A percentile compares a stretch with the other conserved stretches of the same genome.
Conservation (phyloP, 208 protist species). For the Novymonas esmeraldas region DNA sequence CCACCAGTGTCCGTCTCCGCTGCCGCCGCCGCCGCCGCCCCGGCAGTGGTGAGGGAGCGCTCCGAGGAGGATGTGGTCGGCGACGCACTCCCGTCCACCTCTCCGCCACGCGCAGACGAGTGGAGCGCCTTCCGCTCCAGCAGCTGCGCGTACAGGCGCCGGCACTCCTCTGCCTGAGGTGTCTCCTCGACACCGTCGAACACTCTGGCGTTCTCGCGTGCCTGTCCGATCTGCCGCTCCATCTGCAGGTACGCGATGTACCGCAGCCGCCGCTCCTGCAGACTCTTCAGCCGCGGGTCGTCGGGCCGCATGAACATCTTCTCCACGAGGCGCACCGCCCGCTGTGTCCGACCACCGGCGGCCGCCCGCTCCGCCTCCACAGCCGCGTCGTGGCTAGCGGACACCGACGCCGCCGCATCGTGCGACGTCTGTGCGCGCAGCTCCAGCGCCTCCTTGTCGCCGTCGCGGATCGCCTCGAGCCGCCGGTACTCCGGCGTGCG, state of each 20-base stretch:
- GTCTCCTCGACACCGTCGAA: constrained; percentile 69
- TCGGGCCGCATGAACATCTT: constrained; percentile 85
- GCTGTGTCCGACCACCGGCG: constrained; percentile 38
- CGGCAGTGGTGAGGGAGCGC: no score
- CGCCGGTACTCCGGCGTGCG: constrained; percentile 73
- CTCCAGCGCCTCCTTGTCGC: constrained; percentile 41
- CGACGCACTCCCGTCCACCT: background rate
- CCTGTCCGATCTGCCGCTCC: constrained; percentile 80
- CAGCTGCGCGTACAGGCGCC: constrained; percentile 52
- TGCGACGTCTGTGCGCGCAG: constrained; percentile 21
- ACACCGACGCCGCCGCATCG: constrained; percentile 2
- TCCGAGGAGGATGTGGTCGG: background rate
- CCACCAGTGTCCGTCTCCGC: background rate
- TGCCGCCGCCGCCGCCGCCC: no score
- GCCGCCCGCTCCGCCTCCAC: constrained; percentile 32
- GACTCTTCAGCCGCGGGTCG: constrained; percentile 58
- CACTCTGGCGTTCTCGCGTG: constrained; percentile 65
- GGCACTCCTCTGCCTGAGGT: constrained; percentile 57
- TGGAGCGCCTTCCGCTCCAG: constrained; percentile 37
- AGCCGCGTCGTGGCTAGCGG: constrained; percentile 29
- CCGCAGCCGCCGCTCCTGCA: constrained; percentile 79
- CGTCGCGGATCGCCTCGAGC: constrained; percentile 57
- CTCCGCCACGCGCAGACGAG: constrained; percentile 1
- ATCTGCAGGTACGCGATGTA: constrained; percentile 88
- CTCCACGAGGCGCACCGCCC: constrained; percentile 66